These are phyloP conservation scores for Dorcoceras hygrometricum DNA, from an alignment of 257 asterid genomes.

Conservation along the genomic window DNA sequence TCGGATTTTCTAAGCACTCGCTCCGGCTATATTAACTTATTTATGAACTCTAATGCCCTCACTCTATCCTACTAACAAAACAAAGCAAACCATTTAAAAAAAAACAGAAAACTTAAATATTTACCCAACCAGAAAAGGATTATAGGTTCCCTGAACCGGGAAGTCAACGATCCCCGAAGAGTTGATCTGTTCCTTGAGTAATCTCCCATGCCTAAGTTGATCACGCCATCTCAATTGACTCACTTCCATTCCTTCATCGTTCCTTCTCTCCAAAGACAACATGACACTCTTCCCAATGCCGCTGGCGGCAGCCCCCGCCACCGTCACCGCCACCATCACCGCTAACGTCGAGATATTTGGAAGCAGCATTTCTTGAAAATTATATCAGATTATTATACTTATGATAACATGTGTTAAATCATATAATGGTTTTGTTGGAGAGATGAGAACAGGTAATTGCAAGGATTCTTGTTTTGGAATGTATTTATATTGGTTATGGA, in stretches of 20 bases:
- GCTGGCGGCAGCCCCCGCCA: constrained; percentile 34
- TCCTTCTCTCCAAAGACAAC: constrained; percentile 66
- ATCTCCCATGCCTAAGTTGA: constrained; percentile 67
- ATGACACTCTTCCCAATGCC: constrained; percentile 48
- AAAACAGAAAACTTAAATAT: neutral
- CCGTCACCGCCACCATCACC: constrained; percentile 26
- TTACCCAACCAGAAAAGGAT: constrained; percentile 94
- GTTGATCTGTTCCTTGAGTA: constrained; percentile 46
- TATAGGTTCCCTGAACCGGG: constrained; percentile 76
- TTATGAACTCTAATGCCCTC: too few species aligned
- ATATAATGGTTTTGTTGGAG: neutral
- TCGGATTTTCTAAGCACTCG: too few species aligned
- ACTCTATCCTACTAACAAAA: too few species aligned
- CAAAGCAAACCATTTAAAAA: neutral
- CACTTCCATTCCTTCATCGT: constrained; percentile 56
- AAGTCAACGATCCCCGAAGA: constrained; percentile 67
- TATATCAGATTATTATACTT: neutral
- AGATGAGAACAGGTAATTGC: neutral
- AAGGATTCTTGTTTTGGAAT: neutral
- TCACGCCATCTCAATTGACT: constrained; percentile 67
- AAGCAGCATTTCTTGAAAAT: neutral
- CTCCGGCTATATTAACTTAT: too few species aligned
- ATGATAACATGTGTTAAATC: too few species aligned
- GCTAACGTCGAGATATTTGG: neutral
- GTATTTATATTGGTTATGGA: neutral